Evolutionary conservation across 306 rosid species (phyloP).

Genomic region (Quercus wislizeni): DNA sequence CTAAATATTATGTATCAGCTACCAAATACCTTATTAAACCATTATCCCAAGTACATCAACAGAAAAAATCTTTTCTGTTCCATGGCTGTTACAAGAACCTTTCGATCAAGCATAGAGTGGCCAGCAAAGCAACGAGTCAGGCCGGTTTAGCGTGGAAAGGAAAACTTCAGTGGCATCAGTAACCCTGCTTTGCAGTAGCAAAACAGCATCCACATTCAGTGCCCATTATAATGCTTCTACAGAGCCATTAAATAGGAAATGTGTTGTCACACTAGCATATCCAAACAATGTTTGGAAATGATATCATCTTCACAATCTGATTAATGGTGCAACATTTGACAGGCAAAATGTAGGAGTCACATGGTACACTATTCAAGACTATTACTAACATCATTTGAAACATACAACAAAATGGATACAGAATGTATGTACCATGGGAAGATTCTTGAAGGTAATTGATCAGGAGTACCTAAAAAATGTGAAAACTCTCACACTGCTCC

Average conservation of each 20-base stretch:
- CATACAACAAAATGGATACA: slow-evolving; percentile 10
- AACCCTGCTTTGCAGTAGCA: background rate
- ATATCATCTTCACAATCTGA: slow-evolving; percentile 27
- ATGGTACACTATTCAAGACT: slow-evolving; percentile 33
- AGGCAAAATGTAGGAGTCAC: slow-evolving; percentile 16
- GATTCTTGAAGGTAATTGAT: slow-evolving; percentile 33
- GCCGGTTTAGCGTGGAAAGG: too few relatives aligned
- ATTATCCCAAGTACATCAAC: background rate
- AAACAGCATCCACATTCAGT: slow-evolving; percentile 3
- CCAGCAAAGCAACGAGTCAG: background rate
- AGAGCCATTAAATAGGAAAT: slow-evolving; percentile 7
- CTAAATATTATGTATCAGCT: background rate
- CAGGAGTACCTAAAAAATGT: slow-evolving; percentile 38
- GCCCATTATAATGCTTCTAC: slow-evolving; percentile 8
- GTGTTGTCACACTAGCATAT: background rate
- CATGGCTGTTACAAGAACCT: background rate
- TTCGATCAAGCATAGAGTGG: background rate
- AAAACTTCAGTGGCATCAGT: background rate
- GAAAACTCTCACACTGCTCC: slow-evolving; percentile 41
- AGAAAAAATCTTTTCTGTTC: background rate
- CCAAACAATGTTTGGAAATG: slow-evolving; percentile 3
- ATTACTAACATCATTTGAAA: slow-evolving; percentile 25
- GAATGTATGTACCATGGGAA: slow-evolving; percentile 18
- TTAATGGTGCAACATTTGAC: slow-evolving; percentile 7
- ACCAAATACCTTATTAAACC: background rate